phyloP scores from a whole-genome alignment of 345 rosid species.

The Brassica rapa region DNA sequence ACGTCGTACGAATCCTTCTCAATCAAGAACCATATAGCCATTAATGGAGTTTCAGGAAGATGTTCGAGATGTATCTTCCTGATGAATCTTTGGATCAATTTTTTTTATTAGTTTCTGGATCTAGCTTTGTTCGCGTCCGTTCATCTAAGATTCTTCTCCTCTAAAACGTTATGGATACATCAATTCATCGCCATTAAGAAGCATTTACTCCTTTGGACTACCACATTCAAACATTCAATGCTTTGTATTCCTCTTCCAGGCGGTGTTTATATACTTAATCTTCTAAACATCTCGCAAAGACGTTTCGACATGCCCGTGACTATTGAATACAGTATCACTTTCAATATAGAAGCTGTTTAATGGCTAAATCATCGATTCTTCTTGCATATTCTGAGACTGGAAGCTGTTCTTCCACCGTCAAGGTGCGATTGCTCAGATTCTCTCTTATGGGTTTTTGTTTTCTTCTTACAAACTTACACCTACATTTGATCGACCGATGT shows the following conservation, averaged over 20 bases:
- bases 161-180: not conserved
- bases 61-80: no score
- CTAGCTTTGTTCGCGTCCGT: not conserved
- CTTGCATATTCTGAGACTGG: no score
- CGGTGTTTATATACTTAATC: not conserved
- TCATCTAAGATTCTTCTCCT: not conserved
- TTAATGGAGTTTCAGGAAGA: not conserved
- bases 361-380: not conserved
- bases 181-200: no score
- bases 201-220: not conserved
- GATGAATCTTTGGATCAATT: not conserved
- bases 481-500: not conserved
- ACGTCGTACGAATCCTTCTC: not conserved
- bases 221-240: not conserved
- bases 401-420: no score
- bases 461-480: not conserved
- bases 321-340: no score
- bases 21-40: not conserved
- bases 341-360: not conserved
- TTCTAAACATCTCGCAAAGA: not conserved
- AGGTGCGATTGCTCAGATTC: no score
- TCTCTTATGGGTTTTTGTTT: no score
- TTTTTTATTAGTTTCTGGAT: not conserved
- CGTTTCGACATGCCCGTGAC: no score
- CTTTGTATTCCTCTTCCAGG: not conserved